Base-by-base conservation (phyloP, 2,329 filamentous ascomycete genomes). In the Huntiella abstrusa region DNA sequence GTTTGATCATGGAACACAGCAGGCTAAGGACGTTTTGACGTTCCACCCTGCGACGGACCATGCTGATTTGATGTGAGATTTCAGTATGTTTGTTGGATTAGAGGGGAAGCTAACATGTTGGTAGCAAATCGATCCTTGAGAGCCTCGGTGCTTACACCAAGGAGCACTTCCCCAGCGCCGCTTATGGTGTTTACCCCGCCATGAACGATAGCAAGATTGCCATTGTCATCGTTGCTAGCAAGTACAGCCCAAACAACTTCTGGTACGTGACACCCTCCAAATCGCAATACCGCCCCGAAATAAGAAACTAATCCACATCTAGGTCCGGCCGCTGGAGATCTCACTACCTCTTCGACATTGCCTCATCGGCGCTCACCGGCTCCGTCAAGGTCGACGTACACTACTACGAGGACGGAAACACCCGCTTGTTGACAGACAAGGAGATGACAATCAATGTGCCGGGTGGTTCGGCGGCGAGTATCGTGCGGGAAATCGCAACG, bases 371-470 rank as follows among this genome's bases (percentile, higher is more conserved):
- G 41, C 66, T 96, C 38, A 76, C 78, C 34, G 91, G 91, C 55
- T 77, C 71, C 49, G 78, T 96, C 62, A 85, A 88, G 61, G 83
- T 95, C 46, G 87, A 96, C 55, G 88, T 98, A 44, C 91, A 98
- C 69, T 98, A 98, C 71, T 98, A 98, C 67, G 91, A 98, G 65
- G 92, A 98, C 59, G 91, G 91, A 52, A 98, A 98, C 59, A 91
- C 98, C 49, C 81, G 91, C 2, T 73, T 98, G 50, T 71, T 88
- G 52, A 95, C 91, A n/a, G 80, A 75, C 57, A 95, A 95, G 65
- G 68, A 80, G 8, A 60, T 88, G 10, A 69, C 69, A 1, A 60
- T 73, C 3, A 73, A 72, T 6, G 61, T 83, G n/a, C 62, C 75
- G 1, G 77, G 72, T 1, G 69, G 68, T 35, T 74, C 71, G 2